Percentiles rank a stretch among this genome's conserved stretches.
Evolutionary conservation across 805 yeast genomes (phyloP).

Genomic region (Yamadazyma paraphyllophila): DNA sequence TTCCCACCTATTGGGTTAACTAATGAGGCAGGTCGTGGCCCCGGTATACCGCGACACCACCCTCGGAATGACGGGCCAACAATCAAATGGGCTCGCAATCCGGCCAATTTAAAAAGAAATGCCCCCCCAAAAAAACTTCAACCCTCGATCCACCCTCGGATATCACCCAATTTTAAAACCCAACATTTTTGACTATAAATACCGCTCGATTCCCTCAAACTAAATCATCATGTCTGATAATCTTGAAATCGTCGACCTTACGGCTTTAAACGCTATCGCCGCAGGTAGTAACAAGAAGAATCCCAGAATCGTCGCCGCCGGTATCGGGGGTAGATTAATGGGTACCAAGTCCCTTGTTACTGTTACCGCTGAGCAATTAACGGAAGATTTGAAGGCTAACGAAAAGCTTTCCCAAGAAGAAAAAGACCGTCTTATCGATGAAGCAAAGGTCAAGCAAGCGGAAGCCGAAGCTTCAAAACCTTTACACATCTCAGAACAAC

Average conservation of each 20-base stretch:
- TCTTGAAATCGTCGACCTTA: conserved; percentile 50
- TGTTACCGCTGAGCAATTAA: conserved; percentile 63
- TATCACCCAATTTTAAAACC: background rate
- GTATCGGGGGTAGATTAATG: conserved; percentile 73
- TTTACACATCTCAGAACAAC: conserved; percentile 69
- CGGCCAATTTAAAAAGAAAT: too few species aligned
- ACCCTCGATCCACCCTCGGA: background rate
- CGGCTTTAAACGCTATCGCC: conserved; percentile 73
- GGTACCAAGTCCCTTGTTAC: conserved; percentile 73
- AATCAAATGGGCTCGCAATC: too few species aligned
- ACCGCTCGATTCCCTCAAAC: background rate
- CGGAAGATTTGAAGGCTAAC: conserved; percentile 47
- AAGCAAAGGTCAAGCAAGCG: conserved; percentile 21
- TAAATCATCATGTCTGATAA: conserved; percentile 13
- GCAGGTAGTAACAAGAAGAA: conserved; percentile 74
- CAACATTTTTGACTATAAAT: conserved; percentile 3
- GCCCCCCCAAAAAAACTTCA: background rate
- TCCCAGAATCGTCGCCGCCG: conserved; percentile 75
- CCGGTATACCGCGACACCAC: too few species aligned
- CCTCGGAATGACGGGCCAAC: too few species aligned
- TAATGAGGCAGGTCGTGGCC: too few species aligned
- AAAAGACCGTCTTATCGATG: conserved; percentile 30
- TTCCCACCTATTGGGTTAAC: too few species aligned
- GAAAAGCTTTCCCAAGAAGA: conserved; percentile 25
- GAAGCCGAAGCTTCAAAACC: conserved; percentile 34